phyloP scores from a whole-genome alignment of 2,329 filamentous ascomycete genomes.

The Byssochlamys sp. region DNA sequence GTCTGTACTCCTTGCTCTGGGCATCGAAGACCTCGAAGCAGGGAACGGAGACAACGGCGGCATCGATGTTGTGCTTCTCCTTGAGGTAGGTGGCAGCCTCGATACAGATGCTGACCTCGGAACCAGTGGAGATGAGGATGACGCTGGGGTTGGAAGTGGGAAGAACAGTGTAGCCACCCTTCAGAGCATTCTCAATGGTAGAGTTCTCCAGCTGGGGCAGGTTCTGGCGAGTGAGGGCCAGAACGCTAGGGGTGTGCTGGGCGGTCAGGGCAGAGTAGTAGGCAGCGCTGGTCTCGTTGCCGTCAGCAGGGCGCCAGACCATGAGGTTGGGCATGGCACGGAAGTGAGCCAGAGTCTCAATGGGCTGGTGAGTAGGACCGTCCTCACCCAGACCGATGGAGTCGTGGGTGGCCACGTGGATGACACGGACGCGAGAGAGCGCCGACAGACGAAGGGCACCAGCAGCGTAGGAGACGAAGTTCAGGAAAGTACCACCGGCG shows the following conservation, averaged over 20 bases:
- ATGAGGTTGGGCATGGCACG: constrained; percentile 97
- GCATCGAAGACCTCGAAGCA: constrained; percentile 95
- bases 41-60: constrained; percentile 88
- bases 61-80: constrained; percentile 76
- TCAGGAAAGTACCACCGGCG: constrained; percentile 92
- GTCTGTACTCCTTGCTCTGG: constrained; percentile 88
- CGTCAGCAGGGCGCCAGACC: constrained; percentile 97
- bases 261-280: constrained; percentile 92
- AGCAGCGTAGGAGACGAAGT: constrained; percentile 97
- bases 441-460: constrained; percentile 90
- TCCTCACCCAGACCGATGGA: constrained; percentile 98
- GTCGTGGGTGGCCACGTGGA: constrained; percentile 97
- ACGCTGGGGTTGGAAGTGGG: constrained; percentile 76
- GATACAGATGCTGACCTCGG: constrained; percentile 86
- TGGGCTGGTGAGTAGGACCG: constrained; percentile 96
- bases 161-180: constrained; percentile 87
- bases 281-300: constrained; percentile 94
- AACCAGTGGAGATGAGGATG: constrained; percentile 88
- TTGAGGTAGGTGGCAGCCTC: constrained; percentile 86
- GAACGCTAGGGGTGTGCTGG: constrained; percentile 80
- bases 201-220: constrained; percentile 94
- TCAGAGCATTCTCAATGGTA: constrained; percentile 75
- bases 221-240: constrained; percentile 95
- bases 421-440: constrained; percentile 77
- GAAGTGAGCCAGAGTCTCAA: constrained; percentile 97